Conservation (phyloP, 495 filamentous ascomycete species). For the Daldinia caldariorum region DNA sequence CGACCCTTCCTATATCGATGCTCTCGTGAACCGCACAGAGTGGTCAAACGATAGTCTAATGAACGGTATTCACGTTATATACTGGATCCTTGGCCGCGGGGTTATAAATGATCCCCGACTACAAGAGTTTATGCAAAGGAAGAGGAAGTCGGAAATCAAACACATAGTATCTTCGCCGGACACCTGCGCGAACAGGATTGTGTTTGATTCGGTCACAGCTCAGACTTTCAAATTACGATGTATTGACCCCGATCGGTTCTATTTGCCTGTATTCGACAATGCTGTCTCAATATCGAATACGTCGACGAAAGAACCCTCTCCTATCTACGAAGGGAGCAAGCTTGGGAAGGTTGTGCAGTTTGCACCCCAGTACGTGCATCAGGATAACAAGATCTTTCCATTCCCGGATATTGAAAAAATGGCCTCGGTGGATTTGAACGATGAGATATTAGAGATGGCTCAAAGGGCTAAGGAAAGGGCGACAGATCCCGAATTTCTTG, state of each 20-base stretch:
- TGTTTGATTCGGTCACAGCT: constrained; percentile 69
- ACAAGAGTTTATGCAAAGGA: constrained; percentile 70
- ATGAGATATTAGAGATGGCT: constrained; percentile 63
- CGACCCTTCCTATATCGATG: constrained; percentile 69
- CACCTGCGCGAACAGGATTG: constrained; percentile 75
- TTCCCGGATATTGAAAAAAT: constrained; percentile 63
- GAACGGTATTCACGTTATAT: constrained; percentile 69
- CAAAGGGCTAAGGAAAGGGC: constrained; percentile 57
- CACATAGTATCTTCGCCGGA: constrained; percentile 81
- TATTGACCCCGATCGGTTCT: constrained; percentile 75
- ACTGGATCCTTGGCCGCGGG: constrained; percentile 82
- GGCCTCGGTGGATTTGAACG: constrained; percentile 28
- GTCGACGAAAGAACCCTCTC: constrained; percentile 15
- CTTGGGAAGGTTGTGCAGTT: constrained; percentile 65
- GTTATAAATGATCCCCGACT: constrained; percentile 70
- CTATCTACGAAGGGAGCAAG: constrained; percentile 41
- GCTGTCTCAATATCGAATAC: constrained; percentile 37
- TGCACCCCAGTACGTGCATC: constrained; percentile 68
- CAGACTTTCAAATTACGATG: constrained; percentile 72
- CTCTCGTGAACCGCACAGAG: constrained; percentile 74
- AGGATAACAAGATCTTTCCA: constrained; percentile 58
- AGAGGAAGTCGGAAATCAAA: constrained; percentile 64
- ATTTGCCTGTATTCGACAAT: constrained; percentile 69
- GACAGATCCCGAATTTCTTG: constrained; percentile 50
- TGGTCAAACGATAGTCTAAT: constrained; percentile 75